These are phyloP conservation scores for Talaromyces piceae DNA, from an alignment of 2,329 filamentous ascomycete species.

Conservation along the genomic window DNA sequence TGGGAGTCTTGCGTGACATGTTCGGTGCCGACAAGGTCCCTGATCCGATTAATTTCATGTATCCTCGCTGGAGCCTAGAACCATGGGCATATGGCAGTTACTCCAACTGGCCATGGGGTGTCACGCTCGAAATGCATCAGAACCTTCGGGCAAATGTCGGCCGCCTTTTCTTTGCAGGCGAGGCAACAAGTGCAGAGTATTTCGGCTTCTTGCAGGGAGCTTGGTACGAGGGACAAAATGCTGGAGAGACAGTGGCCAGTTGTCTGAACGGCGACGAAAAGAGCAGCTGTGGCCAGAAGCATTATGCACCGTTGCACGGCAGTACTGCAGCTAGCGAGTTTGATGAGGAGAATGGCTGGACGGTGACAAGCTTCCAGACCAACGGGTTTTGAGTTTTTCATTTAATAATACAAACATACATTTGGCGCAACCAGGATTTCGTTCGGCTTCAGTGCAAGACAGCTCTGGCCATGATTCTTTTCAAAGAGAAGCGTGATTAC, in stretches of 20 bases:
- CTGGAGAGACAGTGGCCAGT: constrained; percentile 24
- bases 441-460: no score
- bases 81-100: constrained; percentile 55
- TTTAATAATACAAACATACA: neutral
- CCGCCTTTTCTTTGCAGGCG: constrained; percentile 58
- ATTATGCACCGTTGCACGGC: constrained; percentile 7
- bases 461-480: no score
- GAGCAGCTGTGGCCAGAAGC: neutral
- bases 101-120: constrained; percentile 60
- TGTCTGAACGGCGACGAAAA: constrained; percentile 3
- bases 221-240: constrained; percentile 50
- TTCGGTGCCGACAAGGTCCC: constrained; percentile 52
- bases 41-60: constrained; percentile 53
- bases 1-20: constrained; percentile 54
- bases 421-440: no score
- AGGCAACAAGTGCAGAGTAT: constrained; percentile 55
- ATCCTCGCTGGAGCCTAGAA: constrained; percentile 50
- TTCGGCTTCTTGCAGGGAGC: constrained; percentile 61
- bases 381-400: constrained; percentile 1
- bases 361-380: constrained; percentile 9
- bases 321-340: constrained; percentile 5
- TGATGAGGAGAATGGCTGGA: constrained; percentile 10
- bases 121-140: constrained; percentile 58
- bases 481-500: neutral
- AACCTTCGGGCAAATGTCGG: constrained; percentile 59